Evolutionary conservation across 495 filamentous ascomycete species (phyloP), one percentile per base, ranked within the genome.

Genomic region (Tirmania nivea): DNA sequence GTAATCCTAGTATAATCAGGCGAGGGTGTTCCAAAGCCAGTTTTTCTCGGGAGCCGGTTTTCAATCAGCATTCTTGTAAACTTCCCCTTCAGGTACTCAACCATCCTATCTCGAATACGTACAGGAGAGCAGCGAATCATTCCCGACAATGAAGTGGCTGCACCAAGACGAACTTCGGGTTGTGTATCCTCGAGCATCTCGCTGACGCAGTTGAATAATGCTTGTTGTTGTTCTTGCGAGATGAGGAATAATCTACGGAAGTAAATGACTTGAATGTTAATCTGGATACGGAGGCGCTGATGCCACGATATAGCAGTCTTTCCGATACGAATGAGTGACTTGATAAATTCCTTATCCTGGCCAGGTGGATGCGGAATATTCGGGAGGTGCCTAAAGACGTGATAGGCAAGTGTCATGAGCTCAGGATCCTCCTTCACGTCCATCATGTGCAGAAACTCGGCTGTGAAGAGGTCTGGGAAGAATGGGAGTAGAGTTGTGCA

Each of bases 261-360:
- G 71, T 94, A 99, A 63, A 99, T 81, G 61, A 95, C 89, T 66
- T 99, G 90, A 73, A 99, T 96, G 69, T 95, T 96, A 69, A 99
- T 93, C 59, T 96, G 78, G 25, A 93, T 84, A n/a, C 90, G 79
- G 37, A 99, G 74, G 20, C 90, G 84, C 66, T 96, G 92, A 64
- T 99, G 90, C 90, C 90, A 99, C n/a, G 81, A 83, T 3, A 80
- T 69, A 0, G 89, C 81, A 10, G 78, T 82, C 59, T 80, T 83
- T 39, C 92, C 90, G 54, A 99, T 89, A 54, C 81, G 77, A 57
- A 95, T 88, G 37, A 96, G 78, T 2, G 82, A 81, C 11, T 75
- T 75, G 59, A 95, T 84, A 67, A 99, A 93, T 3, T 73, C 73
- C 3, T 75, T 78, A 63, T 90, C 83, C 64, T 93, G 82, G 57